Evolutionary conservation across 1,284 basidiomycete species (phyloP).

Genomic region (Fereydounia khargensis): DNA sequence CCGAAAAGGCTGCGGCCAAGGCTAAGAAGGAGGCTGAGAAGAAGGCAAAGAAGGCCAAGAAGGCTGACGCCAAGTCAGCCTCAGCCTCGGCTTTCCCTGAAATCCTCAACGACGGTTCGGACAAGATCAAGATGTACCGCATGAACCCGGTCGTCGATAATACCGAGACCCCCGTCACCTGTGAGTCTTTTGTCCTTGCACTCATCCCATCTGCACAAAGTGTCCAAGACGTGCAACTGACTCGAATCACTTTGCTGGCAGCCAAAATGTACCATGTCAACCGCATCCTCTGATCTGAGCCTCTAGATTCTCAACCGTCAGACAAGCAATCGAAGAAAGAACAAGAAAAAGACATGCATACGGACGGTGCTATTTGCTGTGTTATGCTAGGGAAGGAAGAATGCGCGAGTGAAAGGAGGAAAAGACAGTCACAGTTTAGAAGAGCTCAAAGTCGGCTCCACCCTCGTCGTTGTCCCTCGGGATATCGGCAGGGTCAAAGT

Average conservation of each 20-base stretch:
- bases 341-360: neutral
- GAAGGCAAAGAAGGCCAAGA: conserved; percentile 34
- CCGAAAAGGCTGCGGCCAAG: conserved; percentile 45
- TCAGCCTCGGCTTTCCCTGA: conserved; percentile 18
- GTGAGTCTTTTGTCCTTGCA: too few relatives aligned
- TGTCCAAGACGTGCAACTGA: too few relatives aligned
- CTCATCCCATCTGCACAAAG: too few relatives aligned
- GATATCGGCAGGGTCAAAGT: conserved; percentile 9
- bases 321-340: too few relatives aligned
- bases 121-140: conserved; percentile 50
- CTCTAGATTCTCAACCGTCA: too few relatives aligned
- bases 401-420: too few relatives aligned
- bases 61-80: conserved; percentile 3
- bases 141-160: conserved; percentile 40
- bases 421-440: too few relatives aligned
- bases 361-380: neutral
- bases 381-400: conserved; percentile 5
- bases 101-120: conserved; percentile 35
- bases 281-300: conserved; percentile 32
- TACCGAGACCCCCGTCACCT: conserved; percentile 35
- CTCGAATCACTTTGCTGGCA: too few relatives aligned
- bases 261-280: conserved; percentile 43
- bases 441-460: conserved; percentile 7
- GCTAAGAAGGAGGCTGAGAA: conserved; percentile 45
- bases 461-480: conserved; percentile 4